Conservation (phyloP, 768 basidiomycete species). For the Amanita fuliginea region DNA sequence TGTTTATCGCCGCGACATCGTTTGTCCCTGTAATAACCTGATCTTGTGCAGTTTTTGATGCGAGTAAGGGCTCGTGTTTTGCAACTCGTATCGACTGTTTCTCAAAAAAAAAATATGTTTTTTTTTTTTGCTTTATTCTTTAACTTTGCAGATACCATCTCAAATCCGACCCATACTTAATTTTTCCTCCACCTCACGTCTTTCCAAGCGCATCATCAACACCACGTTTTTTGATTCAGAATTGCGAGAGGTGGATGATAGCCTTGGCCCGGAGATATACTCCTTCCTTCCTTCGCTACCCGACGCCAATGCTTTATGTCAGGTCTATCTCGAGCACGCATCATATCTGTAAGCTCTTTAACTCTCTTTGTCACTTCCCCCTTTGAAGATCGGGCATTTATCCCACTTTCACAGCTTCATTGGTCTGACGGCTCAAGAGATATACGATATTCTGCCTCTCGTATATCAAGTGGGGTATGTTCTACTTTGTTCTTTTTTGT, state of each 20-base stretch:
- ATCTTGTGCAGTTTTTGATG: constrained; percentile 55
- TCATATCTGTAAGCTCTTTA: constrained; percentile 35
- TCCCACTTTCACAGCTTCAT: constrained; percentile 30
- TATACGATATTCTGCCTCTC: constrained; percentile 40
- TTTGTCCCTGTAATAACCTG: constrained; percentile 11
- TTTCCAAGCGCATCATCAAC: constrained; percentile 25
- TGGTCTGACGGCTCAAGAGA: constrained; percentile 38
- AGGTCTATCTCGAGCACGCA: constrained; percentile 55
- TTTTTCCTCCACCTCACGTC: constrained; percentile 11
- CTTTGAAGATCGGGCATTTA: neutral
- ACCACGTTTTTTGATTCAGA: constrained; percentile 26
- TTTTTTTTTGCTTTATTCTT: too few relatives aligned
- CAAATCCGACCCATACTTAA: neutral
- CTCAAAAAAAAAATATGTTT: too few relatives aligned
- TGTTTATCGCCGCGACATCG: neutral
- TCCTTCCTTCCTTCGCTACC: constrained; percentile 40
- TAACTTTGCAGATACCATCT: constrained; percentile 1
- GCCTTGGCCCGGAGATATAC: constrained; percentile 33
- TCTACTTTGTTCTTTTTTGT: neutral
- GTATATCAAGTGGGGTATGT: constrained; percentile 44
- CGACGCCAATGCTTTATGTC: constrained; percentile 50
- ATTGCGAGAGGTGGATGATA: constrained; percentile 19
- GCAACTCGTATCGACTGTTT: neutral
- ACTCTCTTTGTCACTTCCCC: neutral
- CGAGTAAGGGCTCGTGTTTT: constrained; percentile 24